A percentile compares a stretch with the other conserved stretches of the same genome.
Conservation (phyloP, 1,284 basidiomycete species). For the Cutaneotrichosporon mucoides region DNA sequence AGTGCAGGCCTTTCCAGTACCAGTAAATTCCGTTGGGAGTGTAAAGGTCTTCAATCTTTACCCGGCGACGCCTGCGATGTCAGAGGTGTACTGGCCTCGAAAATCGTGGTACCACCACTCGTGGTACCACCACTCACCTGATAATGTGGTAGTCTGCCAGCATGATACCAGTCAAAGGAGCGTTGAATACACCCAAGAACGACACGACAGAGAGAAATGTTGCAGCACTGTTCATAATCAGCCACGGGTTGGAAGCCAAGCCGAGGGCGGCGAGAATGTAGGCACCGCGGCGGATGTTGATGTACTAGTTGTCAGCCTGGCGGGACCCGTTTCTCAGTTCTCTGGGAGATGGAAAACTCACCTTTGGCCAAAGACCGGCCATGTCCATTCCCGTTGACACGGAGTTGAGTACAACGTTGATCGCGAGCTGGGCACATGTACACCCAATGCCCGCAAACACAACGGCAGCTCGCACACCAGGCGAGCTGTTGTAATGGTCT, state of each 20-base stretch:
- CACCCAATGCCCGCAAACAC: conserved; percentile 31
- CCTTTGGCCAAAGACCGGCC: conserved; percentile 23
- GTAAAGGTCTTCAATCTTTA: conserved; percentile 44
- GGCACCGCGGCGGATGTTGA: conserved; percentile 49
- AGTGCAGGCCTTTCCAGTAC: conserved; percentile 31
- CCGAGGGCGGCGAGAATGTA: conserved; percentile 36
- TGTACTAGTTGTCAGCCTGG: conserved; percentile 22
- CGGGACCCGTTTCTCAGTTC: too few relatives aligned
- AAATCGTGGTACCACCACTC: too few relatives aligned
- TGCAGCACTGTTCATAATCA: conserved; percentile 36
- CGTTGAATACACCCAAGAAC: conserved; percentile 42
- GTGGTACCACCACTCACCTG: conserved; percentile 17
- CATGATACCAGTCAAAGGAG: conserved; percentile 46
- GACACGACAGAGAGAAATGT: conserved; percentile 46
- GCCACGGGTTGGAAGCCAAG: conserved; percentile 47
- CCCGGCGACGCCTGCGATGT: conserved; percentile 13
- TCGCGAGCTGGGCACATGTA: conserved; percentile 19
- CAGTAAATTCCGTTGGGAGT: conserved; percentile 25
- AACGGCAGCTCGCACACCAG: conserved; percentile 29
- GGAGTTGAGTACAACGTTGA: conserved; percentile 28
- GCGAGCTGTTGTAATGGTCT: conserved; percentile 25
- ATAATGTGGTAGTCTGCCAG: conserved; percentile 50
- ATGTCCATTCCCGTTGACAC: conserved; percentile 35
- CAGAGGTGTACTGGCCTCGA: too few relatives aligned
- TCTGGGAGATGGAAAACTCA: background rate